Base-by-base conservation (phyloP, 1,284 basidiomycete genomes). In the Baeospora myosura region DNA sequence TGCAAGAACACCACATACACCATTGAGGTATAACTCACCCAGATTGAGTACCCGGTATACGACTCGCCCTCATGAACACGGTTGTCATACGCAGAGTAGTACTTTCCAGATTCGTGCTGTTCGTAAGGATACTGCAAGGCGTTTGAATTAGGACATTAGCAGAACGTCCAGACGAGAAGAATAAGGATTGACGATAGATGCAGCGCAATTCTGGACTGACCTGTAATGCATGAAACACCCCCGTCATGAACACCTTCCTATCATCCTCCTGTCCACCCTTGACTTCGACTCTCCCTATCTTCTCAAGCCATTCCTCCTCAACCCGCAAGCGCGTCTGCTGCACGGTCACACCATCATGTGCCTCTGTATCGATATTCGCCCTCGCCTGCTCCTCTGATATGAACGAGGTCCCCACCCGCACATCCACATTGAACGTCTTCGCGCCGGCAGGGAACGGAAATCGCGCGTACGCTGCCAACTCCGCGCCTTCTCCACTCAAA, bases 11-110 rank as follows among this genome's bases (percentile, higher is more conserved):
- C n/a, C n/a, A n/a, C n/a, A n/a, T 30, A 28, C 18, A 23, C 16
- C 38, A 23, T 37, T 38, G 14, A 26, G 30, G 29, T 24, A 24
- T 10, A 5, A 51, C 66, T 3, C 41, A 81, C 79, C 88, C 88
- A 91, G 51, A 83, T 88, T 0, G 84, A 88, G 58, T 89, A 91
- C 0, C 86, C 88, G 0, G 79, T 84, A 54, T 90, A 91, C 0
- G 82, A 86, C 18, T 61, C 51, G 7, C 83, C 79, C 14, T 71
- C 53, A 40, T 87, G 81, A 0, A 89, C 62, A 3, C 57, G 50
- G 40, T 81, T 73, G 41, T 84, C 80, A 46, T 87, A 87, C 2
- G 74, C 85, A 4, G 88, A 90, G 58, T 86, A 92, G 60, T 91
- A 91, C 17, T 55, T 60, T 3, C 72, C 74, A 30, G 73, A 66